Evolutionary conservation across 495 filamentous ascomycete species (phyloP), one percentile per base, ranked within the genome.

Genomic region (Aspergillus coremiiformis): DNA sequence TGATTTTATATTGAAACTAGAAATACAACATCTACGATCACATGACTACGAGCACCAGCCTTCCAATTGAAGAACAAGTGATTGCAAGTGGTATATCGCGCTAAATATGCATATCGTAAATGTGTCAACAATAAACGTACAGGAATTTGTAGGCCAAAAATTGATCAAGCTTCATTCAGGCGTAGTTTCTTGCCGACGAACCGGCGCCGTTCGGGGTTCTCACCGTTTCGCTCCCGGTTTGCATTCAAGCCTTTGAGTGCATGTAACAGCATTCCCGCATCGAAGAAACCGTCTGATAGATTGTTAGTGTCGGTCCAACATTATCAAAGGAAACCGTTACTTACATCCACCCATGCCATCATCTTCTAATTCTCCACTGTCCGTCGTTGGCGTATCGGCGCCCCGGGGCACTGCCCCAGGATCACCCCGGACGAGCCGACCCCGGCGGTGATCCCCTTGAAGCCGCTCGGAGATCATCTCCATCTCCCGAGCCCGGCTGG

Each of bases 261-360:
- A 66, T 92, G 87, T 7, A 92, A 76, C 6, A 96, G 78, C 88
- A 95, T 92, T 27, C 90, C 90, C 2, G 90, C 89, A 70, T 96
- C 90, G 70, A 96, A 96, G 77, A 96, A 95, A 32, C 90, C 90
- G 75, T 96, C 90, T 96, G 59, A 24, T 41, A 35, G 1, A 44
- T 49, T 21, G 45, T 73, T 57, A 71, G 64, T 50, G 44, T 43
- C 54, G 47, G 44, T 35, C 47, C 17, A 55, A 57, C 23, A 51
- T 51, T 30, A 46, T 37, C 7, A 47, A 47, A 4, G 32, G 35
- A 45, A 54, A 58, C 26, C 35, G 23, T 44, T 54, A 39, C 90
- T 84, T 80, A 95, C 90, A 96, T 59, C 90, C 90, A 44, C 90
- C 90, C 66, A 95, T 75, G 42, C 89, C 89, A 66, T 96, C 90